Evolutionary conservation across 345 rosid genomes (phyloP), one percentile per base, ranked within the genome.

Genomic region (Salix purpurea): DNA sequence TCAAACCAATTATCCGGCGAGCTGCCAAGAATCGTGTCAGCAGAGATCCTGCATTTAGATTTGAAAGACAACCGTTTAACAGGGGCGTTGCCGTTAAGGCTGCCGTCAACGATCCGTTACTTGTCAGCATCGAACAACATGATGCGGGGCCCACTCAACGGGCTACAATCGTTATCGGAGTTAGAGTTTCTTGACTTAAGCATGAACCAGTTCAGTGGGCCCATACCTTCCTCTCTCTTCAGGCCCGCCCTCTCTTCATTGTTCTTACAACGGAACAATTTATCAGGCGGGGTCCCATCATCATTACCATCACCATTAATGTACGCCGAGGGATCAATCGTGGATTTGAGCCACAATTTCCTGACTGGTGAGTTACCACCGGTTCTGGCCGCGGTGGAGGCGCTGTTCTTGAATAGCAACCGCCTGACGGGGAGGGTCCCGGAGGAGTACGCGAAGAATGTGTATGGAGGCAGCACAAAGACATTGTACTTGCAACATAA

Each of bases 221-320:
- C 87, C 82, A 83, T 94, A 86, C 93, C 97, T 0, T 1, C 74
- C 74, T 78, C 91, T 5, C 89, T 94, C 83, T 87, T 90, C 76
- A 46, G 81, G 24, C 84, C 89, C 6, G 2, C 87, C 18, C 84
- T 89, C 78, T 74, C 92, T 64, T 88, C 94, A 50, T 72, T 88
- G 84, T 82, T 90, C 67, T 56, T 92, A 78, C 98, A 92, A 89
- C 89, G 97, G 86, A 94, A 94, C 91, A 92, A 92, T 86, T 86
- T 92, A 56, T 88, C 96, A 4, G 91, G 94, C 7, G 77, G 70
- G 78, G 69, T 88, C 85, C 90, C 89, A 42, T 19, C 82, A 18
- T 61, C 37, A 2, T 28, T 30, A 5, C 32, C 23, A 14, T 19
- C 42, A 2, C 2, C 79, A 4, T 32, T 67, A 62, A 79, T 86